phyloP scores from a whole-genome alignment of 192 early-diverging fungal genomes.

The Umbelopsis ramanniana region DNA sequence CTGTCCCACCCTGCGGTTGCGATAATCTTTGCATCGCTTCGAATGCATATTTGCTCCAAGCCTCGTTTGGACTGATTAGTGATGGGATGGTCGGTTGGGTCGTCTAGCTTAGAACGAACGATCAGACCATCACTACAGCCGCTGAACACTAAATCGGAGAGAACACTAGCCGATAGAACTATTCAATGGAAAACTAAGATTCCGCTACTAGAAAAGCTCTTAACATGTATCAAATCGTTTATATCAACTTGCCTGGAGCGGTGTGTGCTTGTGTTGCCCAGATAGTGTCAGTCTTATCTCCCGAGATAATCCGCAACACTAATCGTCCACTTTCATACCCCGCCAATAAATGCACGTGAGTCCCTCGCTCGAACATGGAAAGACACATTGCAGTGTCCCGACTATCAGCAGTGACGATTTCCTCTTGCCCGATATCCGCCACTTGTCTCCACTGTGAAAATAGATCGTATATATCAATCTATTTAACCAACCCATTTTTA shows the following conservation, averaged over 20 bases:
- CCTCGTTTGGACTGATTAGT: constrained; percentile 34
- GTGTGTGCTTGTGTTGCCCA: constrained; percentile 32
- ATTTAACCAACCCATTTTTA: not conserved
- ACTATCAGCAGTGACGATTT: not conserved
- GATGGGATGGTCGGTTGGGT: not conserved
- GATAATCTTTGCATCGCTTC: constrained; percentile 40
- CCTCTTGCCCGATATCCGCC: constrained; percentile 19
- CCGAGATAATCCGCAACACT: constrained; percentile 18
- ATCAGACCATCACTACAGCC: constrained; percentile 26
- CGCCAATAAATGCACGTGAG: constrained; percentile 24
- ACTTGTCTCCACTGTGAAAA: constrained; percentile 5
- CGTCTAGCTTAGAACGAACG: not conserved
- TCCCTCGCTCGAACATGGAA: not conserved
- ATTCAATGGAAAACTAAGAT: not conserved
- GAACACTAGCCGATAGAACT: constrained; percentile 27
- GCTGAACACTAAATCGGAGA: constrained; percentile 28
- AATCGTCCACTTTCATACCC: constrained; percentile 33
- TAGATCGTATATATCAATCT: constrained; percentile 42
- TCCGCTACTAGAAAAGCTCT: not conserved
- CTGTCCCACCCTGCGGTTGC: constrained; percentile 43
- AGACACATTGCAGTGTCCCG: constrained; percentile 37
- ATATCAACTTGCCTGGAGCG: constrained; percentile 24
- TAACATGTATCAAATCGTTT: not conserved
- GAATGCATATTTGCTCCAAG: constrained; percentile 29
- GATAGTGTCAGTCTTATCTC: constrained; percentile 17